Evolutionary conservation across 2,329 filamentous ascomycete species (phyloP).

Genomic region (Chaetomiaceae sp.): DNA sequence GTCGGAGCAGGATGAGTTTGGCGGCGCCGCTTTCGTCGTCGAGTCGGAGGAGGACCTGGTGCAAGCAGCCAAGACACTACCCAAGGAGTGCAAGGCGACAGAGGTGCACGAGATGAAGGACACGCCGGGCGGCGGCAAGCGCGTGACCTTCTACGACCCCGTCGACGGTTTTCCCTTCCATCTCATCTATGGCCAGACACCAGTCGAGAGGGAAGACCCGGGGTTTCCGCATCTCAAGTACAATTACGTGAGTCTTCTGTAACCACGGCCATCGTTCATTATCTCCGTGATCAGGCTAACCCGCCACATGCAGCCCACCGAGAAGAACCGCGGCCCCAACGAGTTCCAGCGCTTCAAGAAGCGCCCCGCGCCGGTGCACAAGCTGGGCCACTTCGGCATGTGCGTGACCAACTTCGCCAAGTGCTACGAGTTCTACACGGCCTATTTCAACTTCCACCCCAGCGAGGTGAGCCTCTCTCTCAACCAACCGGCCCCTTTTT

Average conservation of each 20-base stretch:
- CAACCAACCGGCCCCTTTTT: too few species aligned
- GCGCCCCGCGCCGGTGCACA: constrained; percentile 37
- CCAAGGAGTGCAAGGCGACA: constrained; percentile 41
- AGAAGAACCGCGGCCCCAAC: constrained; percentile 45
- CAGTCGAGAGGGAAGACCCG: constrained; percentile 34
- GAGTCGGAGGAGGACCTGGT: constrained; percentile 50
- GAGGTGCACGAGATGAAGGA: constrained; percentile 43
- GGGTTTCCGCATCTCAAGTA: constrained; percentile 37
- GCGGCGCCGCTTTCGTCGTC: constrained; percentile 53
- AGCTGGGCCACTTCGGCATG: constrained; percentile 50
- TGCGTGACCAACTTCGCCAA: constrained; percentile 46
- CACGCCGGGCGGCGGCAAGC: constrained; percentile 49
- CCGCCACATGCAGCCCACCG: constrained; percentile 37
- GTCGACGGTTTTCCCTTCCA: constrained; percentile 53
- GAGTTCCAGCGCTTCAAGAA: constrained; percentile 47
- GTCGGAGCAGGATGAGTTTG: constrained; percentile 44
- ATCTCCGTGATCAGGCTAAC: too few species aligned
- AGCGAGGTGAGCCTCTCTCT: constrained; percentile 36
- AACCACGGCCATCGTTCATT: neutral
- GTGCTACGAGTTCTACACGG: constrained; percentile 43
- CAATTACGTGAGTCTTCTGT: constrained; percentile 41
- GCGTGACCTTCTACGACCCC: constrained; percentile 46
- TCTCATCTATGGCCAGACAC: constrained; percentile 48
- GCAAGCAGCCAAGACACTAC: constrained; percentile 41
- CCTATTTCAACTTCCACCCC: constrained; percentile 45